These are phyloP conservation scores for Cryomyces antarcticus DNA, from an alignment of 495 filamentous ascomycete species.

Conservation along the genomic window DNA sequence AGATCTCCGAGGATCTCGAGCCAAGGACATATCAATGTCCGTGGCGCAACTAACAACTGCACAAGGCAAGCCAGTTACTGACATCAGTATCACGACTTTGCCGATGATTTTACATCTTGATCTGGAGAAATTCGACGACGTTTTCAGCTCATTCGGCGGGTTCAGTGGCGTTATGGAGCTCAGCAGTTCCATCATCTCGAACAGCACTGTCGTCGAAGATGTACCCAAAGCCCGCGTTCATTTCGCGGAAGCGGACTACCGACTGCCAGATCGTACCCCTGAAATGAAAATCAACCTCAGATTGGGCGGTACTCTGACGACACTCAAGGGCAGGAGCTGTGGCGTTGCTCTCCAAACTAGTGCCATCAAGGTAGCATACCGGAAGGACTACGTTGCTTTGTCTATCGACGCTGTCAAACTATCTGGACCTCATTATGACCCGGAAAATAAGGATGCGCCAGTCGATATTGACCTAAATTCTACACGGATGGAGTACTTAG, in stretches of 20 bases:
- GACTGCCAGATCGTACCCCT: too few species aligned
- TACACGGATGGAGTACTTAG: constrained; percentile 54
- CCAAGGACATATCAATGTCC: constrained; percentile 2
- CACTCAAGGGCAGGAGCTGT: constrained; percentile 57
- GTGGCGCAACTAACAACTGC: background rate
- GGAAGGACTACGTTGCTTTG: constrained; percentile 45
- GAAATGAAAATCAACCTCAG: constrained; percentile 45
- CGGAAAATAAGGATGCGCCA: constrained; percentile 28
- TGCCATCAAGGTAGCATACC: constrained; percentile 56
- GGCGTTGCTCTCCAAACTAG: constrained; percentile 53
- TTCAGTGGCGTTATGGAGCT: constrained; percentile 81
- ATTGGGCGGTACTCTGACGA: constrained; percentile 52
- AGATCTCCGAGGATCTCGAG: constrained; percentile 30
- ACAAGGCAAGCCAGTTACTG: background rate
- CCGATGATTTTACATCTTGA: constrained; percentile 62
- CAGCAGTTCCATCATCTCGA: constrained; percentile 63
- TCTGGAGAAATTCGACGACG: constrained; percentile 65
- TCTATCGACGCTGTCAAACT: constrained; percentile 57
- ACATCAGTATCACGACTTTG: constrained; percentile 56
- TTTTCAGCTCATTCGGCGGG: constrained; percentile 73
- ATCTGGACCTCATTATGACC: constrained; percentile 39
- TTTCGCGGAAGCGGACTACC: too few species aligned
- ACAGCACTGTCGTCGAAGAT: constrained; percentile 30
- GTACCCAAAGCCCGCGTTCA: constrained; percentile 4
- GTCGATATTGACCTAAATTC: constrained; percentile 34